These are phyloP conservation scores for Phytophthora sp. DNA, from an alignment of 352 stramenopile genomes.

Conservation along the genomic window DNA sequence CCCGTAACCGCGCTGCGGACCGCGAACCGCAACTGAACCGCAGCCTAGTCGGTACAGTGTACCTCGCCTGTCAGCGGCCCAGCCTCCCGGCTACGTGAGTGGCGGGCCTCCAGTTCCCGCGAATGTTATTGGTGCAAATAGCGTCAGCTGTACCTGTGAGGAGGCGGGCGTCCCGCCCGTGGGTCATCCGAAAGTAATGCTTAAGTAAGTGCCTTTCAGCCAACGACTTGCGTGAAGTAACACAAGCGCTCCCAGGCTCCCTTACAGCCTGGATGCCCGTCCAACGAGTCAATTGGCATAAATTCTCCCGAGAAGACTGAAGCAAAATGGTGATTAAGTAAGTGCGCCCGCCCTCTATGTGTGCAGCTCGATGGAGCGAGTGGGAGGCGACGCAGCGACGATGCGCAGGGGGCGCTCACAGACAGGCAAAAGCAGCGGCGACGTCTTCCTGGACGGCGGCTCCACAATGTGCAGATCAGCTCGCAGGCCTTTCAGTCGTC, in stretches of 20 bases:
- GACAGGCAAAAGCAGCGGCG: slow-evolving; percentile 2
- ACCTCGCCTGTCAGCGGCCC: too few species aligned
- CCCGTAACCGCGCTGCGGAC: background rate
- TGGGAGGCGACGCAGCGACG: slow-evolving; percentile 1
- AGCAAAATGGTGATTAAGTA: slow-evolving; percentile 93
- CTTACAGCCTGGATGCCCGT: too few species aligned
- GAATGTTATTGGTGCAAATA: too few species aligned
- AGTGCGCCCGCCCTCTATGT: slow-evolving; percentile 33
- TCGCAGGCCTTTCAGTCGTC: too few species aligned
- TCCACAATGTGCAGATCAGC: slow-evolving; percentile 17
- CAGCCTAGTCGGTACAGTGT: too few species aligned
- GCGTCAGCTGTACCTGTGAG: too few species aligned
- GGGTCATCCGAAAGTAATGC: slow-evolving; percentile 2
- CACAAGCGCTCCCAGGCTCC: slow-evolving; percentile 11
- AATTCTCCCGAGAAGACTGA: slow-evolving; percentile 90
- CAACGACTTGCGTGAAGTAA: slow-evolving; percentile 84
- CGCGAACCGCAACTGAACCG: slow-evolving; percentile 24
- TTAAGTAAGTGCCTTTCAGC: slow-evolving; percentile 71
- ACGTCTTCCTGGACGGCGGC: too few species aligned
- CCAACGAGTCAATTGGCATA: slow-evolving; percentile 78
- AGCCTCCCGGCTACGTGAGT: too few species aligned
- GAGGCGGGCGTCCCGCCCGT: too few species aligned
- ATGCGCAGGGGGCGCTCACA: slow-evolving; percentile 1
- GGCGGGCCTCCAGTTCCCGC: too few species aligned
- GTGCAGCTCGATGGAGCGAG: background rate